Base-by-base conservation (phyloP, 257 asterid species). In the Ocimum tenuiflorum region DNA sequence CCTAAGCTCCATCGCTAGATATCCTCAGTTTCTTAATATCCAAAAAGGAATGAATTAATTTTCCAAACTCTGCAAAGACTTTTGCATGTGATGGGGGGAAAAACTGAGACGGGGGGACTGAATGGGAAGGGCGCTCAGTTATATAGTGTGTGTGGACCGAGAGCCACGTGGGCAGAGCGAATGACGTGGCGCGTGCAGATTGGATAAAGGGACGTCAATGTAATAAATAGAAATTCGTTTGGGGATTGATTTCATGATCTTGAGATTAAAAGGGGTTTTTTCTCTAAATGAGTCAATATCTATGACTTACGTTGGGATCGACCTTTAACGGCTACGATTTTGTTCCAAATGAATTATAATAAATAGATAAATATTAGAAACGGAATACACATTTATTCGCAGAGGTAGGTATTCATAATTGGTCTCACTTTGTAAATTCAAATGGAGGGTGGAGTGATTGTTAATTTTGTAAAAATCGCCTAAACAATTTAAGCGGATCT, bases 201-300 rank as follows among this genome's bases (percentile, higher is more conserved):
- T 81, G 78, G 86, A 6, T 41, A 6, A 8, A 33, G 65, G 78
- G 78, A 76, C 84, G 82, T 81, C 67, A 67, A 58, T 61, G 65
- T 29, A 69, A 49, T 38, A 14, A 7, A 18, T 7, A 8, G 55
- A 12, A 7, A 38, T 57, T 64, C n/a, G n/a, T 60, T 61, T 42
- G 36, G 67, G 73, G 38, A 20, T 65, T 59, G 59, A 65, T 65
- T 33, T 20, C 29, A 15, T 69, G 8, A 45, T 19, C 3, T 19
- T 36, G 61, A 24, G 46, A 64, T 55, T 27, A 31, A 38, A 27
- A 8, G 6, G 8, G 36, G 45, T 9, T n/a, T 67, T 66, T 72
- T 24, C 19, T 46, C 46, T 63, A 38, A 20, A 53, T 20, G 10
- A 12, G 55, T 41, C 60, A 42, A 29, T 15, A 42, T 10, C 3